Base-by-base conservation (phyloP, 257 asterid species). In the Lavandula angustifolia region DNA sequence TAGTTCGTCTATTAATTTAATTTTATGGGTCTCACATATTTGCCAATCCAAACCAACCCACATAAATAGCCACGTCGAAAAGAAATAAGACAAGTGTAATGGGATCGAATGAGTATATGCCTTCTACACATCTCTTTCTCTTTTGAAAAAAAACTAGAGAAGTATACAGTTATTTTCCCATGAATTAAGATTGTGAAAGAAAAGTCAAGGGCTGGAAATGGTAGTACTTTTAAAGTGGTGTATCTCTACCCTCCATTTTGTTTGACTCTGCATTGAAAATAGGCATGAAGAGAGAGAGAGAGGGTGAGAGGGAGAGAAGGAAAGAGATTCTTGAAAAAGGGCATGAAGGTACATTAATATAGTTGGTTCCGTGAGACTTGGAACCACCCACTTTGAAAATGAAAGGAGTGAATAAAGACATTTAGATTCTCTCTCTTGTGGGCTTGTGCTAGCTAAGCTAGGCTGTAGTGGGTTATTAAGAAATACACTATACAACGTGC, bases 291-390 rank as follows among this genome's bases (percentile, higher is more conserved):
- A 47, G 56, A 57, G 29, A n/a, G n/a, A n/a, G n/a, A n/a, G n/a
- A n/a, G n/a, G n/a, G n/a, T n/a, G n/a, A n/a, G n/a, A n/a, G n/a
- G n/a, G n/a, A n/a, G n/a, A n/a, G n/a, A n/a, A n/a, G n/a, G n/a
- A n/a, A n/a, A n/a, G n/a, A 3, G 72, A 78, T 80, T 80, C 62
- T 73, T 70, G 56, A 16, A 66, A 70, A 74, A 72, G 73, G 78
- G 44, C 54, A 57, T 13, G 27, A 22, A 22, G 27, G 1, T 22
- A 22, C 27, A 22, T 22, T 22, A 17, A 14, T 10, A 44, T 40
- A 71, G 84, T 80, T 81, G 81, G 84, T 60, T 87, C 94, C 94
- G 34, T 59, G 48, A 73, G 79, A 60, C 68, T 65, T 53, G 92
- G 94, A 87, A 81, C 58, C 78, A 76, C 77, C 64, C 71, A 70